These are phyloP conservation scores for Psilocybe cyanescens DNA, from an alignment of 768 basidiomycete genomes.

Conservation along the genomic window DNA sequence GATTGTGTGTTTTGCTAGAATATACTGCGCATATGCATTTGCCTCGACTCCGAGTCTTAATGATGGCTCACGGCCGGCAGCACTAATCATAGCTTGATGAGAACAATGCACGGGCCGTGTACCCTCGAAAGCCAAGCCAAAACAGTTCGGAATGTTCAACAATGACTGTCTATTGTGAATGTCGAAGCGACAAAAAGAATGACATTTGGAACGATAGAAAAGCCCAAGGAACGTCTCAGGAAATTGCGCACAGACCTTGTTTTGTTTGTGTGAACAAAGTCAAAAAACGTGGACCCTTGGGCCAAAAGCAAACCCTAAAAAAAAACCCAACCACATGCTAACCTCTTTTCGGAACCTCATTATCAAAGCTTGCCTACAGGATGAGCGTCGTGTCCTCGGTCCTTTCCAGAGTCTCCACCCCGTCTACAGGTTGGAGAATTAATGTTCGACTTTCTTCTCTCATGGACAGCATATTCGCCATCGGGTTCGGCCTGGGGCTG, in stretches of 20 bases:
- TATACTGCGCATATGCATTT: too few relatives aligned
- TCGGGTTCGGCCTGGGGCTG: slow-evolving; percentile 66
- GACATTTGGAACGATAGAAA: not conserved
- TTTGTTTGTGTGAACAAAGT: slow-evolving; percentile 13
- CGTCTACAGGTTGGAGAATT: slow-evolving; percentile 32
- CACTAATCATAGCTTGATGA: too few relatives aligned
- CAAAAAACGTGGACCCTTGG: not conserved
- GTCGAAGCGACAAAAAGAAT: not conserved
- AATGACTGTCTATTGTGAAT: too few relatives aligned
- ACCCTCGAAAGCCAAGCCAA: too few relatives aligned
- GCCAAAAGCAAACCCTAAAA: slow-evolving; percentile 8
- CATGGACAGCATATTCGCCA: slow-evolving; percentile 77
- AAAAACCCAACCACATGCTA: slow-evolving; percentile 8
- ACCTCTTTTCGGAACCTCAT: slow-evolving; percentile 18
- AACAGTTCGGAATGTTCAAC: too few relatives aligned
- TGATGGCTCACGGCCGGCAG: too few relatives aligned
- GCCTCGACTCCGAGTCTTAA: too few relatives aligned
- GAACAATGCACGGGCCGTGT: too few relatives aligned
- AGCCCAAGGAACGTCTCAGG: not conserved
- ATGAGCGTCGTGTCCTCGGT: slow-evolving; percentile 41
- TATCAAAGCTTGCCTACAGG: slow-evolving; percentile 21
- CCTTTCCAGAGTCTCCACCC: slow-evolving; percentile 28
- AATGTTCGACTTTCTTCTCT: slow-evolving; percentile 36
- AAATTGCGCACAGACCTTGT: slow-evolving; percentile 9
- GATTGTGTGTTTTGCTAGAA: too few relatives aligned